These are phyloP conservation scores for Debaryomyces castellii DNA, from an alignment of 805 yeast genomes.

Conservation along the genomic window DNA sequence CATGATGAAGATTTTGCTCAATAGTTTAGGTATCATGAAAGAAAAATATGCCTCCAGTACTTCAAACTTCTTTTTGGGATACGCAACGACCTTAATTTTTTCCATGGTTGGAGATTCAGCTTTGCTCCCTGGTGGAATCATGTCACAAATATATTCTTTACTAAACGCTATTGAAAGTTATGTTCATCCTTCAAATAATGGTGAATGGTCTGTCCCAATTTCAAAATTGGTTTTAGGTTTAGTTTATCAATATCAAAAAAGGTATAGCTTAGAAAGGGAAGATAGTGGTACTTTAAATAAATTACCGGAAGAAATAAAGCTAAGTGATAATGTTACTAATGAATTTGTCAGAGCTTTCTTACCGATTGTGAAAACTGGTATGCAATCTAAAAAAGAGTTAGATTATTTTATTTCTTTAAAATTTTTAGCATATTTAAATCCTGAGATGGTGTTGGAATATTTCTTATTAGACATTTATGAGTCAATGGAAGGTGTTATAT, in stretches of 20 bases:
- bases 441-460: slow-evolving; percentile 52
- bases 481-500: slow-evolving; percentile 63
- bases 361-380: slow-evolving; percentile 61
- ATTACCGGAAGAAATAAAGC: slow-evolving; percentile 31
- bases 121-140: slow-evolving; percentile 41
- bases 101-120: slow-evolving; percentile 56
- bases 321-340: slow-evolving; percentile 30
- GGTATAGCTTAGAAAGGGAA: slow-evolving; percentile 51
- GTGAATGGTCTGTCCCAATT: slow-evolving; percentile 78
- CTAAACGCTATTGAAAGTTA: slow-evolving; percentile 75
- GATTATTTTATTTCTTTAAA: slow-evolving; percentile 61
- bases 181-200: slow-evolving; percentile 90
- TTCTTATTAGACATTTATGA: slow-evolving; percentile 74
- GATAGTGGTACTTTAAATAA: slow-evolving; percentile 22
- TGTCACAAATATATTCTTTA: slow-evolving; percentile 53
- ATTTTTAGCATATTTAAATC: slow-evolving; percentile 61
- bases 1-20: slow-evolving; percentile 54
- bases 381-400: slow-evolving; percentile 72
- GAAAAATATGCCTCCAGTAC: slow-evolving; percentile 46
- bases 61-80: slow-evolving; percentile 42
- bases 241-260: slow-evolving; percentile 57
- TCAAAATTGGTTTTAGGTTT: slow-evolving; percentile 64
- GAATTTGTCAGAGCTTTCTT: slow-evolving; percentile 53
- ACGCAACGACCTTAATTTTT: slow-evolving; percentile 49
- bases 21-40: slow-evolving; percentile 46